Evolutionary conservation across 1,284 basidiomycete genomes (phyloP).

Genomic region (Malassezia pachydermatis): DNA sequence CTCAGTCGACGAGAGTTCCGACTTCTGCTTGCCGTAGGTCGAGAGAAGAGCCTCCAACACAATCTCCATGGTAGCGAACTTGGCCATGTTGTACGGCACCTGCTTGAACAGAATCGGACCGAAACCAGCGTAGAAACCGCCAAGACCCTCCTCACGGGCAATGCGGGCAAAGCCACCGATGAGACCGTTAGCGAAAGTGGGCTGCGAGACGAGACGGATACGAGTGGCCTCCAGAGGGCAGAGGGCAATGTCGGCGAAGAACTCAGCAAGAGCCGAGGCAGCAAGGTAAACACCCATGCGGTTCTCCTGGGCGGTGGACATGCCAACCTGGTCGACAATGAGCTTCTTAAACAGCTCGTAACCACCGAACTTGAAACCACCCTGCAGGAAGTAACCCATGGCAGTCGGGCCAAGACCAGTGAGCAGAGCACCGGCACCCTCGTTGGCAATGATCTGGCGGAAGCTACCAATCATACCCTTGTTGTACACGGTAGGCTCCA

Average conservation of each 20-base stretch:
- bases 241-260: conserved; percentile 48
- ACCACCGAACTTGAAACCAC: conserved; percentile 48
- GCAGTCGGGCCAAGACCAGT: conserved; percentile 46
- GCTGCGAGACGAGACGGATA: conserved; percentile 48
- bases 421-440: conserved; percentile 45
- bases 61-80: conserved; percentile 50
- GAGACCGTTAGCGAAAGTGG: conserved; percentile 46
- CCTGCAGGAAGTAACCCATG: conserved; percentile 48
- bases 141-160: conserved; percentile 42
- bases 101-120: conserved; percentile 48
- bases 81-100: conserved; percentile 51
- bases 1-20: conserved; percentile 45
- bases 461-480: conserved; percentile 49
- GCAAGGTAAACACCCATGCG: conserved; percentile 45
- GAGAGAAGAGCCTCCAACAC: conserved; percentile 52
- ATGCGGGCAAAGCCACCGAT: conserved; percentile 42
- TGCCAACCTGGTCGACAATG: conserved; percentile 42
- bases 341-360: conserved; percentile 49
- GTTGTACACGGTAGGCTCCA: conserved; percentile 56
- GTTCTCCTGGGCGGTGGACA: conserved; percentile 43
- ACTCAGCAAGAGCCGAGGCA: conserved; percentile 45
- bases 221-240: conserved; percentile 48
- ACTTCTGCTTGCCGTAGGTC: conserved; percentile 53
- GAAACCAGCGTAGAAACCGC: conserved; percentile 51
- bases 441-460: conserved; percentile 43